Base-by-base conservation (phyloP, 495 filamentous ascomycete species). In the Aspergillus mulundensis region DNA sequence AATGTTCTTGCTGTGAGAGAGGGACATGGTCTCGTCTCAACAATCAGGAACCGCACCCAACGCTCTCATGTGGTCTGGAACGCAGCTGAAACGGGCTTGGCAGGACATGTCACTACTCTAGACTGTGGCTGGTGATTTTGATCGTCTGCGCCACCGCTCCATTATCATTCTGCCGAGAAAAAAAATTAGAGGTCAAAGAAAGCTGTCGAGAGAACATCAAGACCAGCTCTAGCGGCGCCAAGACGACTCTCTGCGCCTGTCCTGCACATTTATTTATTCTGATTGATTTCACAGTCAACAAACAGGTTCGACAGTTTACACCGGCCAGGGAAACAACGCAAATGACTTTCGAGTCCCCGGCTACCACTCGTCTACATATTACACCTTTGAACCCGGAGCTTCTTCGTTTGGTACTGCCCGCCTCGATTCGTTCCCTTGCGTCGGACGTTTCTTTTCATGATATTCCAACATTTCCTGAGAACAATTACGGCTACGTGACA, bases 401-500 rank as follows among this genome's bases (percentile, higher is more conserved):
- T 23, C 75, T 92, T 14, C 71, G 76, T 16, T 75, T 84, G 20
- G 80, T 92, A 34, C 68, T 97, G 49, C 84, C 89, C 20, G 74
- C 84, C 3, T 80, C 84, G 1, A 56, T 95, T 25, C 83, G 82
- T 39, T 74, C 83, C 21, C 70, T 75, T n/a, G 89, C 88, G 3
- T 71, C 74, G n/a, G 87, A 89, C 54, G 83, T 97, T 43, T 93
- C 89, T 32, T 98, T 85, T 71, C 94, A 97, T 68, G 72, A 70
- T 20, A 70, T 97, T 39, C 76, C 90, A 54, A 91, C 90, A 6
- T 96, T 94, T 58, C 93, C 92, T 14, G 93, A 98, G 54, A 88
- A 84, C 64, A 81, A 79, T 34, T 98, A 89, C 86, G 94, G 91
- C 44, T 98, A 87, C 73, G 71, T 97, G 45, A 89, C 93, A 18